phyloP scores from a whole-genome alignment of 257 asterid species.

The Nicotiana tabacum region DNA sequence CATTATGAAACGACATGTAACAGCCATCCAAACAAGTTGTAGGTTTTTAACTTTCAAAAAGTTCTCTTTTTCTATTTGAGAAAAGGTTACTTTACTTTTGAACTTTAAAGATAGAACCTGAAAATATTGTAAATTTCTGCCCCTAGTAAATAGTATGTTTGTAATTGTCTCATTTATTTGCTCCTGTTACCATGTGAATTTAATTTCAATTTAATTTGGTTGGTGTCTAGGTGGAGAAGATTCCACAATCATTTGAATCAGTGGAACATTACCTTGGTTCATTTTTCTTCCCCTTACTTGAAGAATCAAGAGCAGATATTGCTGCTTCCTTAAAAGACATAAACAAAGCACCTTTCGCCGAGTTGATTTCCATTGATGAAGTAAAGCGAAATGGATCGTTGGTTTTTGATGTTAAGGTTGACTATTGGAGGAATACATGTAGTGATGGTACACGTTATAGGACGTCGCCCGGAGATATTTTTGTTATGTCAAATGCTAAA shows the following conservation, averaged over 20 bases:
- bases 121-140: background rate
- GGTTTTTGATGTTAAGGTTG: slow-evolving; percentile 13
- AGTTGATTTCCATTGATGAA: slow-evolving; percentile 19
- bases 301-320: slow-evolving; percentile 47
- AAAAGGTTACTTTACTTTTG: background rate
- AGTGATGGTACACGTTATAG: slow-evolving; percentile 38
- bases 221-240: slow-evolving; percentile 37
- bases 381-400: background rate
- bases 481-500: slow-evolving; percentile 28
- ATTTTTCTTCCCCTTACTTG: slow-evolving; percentile 41
- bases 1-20: too few relatives aligned
- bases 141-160: background rate
- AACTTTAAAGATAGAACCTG: too few relatives aligned
- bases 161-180: background rate
- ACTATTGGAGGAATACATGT: slow-evolving; percentile 33
- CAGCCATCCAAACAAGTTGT: too few relatives aligned
- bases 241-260: slow-evolving; percentile 34
- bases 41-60: too few relatives aligned
- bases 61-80: background rate
- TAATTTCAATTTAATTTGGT: background rate
- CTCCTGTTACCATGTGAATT: background rate
- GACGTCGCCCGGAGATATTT: slow-evolving; percentile 38
- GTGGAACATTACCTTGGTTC: slow-evolving; percentile 37
- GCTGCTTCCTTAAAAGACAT: slow-evolving; percentile 37
- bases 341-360: slow-evolving; percentile 43